Evolutionary conservation across 2,329 filamentous ascomycete genomes (phyloP).

Genomic region (Ophiosphaerella herpotricha): DNA sequence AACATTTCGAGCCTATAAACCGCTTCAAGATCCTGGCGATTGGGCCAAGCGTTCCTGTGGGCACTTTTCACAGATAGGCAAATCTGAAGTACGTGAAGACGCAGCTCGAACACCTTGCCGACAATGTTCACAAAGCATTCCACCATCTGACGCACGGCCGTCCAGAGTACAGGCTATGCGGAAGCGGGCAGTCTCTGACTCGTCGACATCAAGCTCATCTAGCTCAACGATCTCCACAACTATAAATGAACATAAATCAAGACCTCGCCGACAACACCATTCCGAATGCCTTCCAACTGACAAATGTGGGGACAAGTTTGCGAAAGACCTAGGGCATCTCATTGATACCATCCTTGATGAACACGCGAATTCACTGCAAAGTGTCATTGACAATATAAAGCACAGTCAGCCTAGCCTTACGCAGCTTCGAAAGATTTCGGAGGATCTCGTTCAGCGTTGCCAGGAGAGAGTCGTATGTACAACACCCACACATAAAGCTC

Average conservation of each 20-base stretch:
- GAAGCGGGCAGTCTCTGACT: slow-evolving; percentile 16
- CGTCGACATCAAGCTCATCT: slow-evolving; percentile 14
- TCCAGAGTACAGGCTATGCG: slow-evolving; percentile 6
- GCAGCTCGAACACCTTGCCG: slow-evolving; percentile 21
- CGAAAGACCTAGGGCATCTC: slow-evolving; percentile 43
- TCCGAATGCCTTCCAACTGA: slow-evolving; percentile 20
- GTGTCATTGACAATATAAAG: slow-evolving; percentile 47
- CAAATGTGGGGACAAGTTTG: slow-evolving; percentile 32
- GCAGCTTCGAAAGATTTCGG: slow-evolving; percentile 22
- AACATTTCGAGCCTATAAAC: slow-evolving; percentile 13
- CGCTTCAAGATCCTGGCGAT: slow-evolving; percentile 25
- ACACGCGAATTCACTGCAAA: slow-evolving; percentile 44
- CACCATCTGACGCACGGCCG: neutral
- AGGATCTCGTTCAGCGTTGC: slow-evolving; percentile 22
- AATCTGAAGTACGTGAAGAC: slow-evolving; percentile 17
- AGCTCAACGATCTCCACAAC: slow-evolving; percentile 5
- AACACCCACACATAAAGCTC: slow-evolving; percentile 5
- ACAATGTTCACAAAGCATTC: slow-evolving; percentile 24
- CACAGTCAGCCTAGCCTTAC: slow-evolving; percentile 21
- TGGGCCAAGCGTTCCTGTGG: slow-evolving; percentile 37
- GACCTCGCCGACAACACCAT: slow-evolving; percentile 16
- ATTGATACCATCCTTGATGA: slow-evolving; percentile 50
- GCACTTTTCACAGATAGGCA: slow-evolving; percentile 28
- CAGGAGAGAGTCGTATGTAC: slow-evolving; percentile 7
- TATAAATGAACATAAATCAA: neutral